These are phyloP conservation scores for Fusarium redolens DNA, from an alignment of 2,329 filamentous ascomycete genomes.

Conservation along the genomic window DNA sequence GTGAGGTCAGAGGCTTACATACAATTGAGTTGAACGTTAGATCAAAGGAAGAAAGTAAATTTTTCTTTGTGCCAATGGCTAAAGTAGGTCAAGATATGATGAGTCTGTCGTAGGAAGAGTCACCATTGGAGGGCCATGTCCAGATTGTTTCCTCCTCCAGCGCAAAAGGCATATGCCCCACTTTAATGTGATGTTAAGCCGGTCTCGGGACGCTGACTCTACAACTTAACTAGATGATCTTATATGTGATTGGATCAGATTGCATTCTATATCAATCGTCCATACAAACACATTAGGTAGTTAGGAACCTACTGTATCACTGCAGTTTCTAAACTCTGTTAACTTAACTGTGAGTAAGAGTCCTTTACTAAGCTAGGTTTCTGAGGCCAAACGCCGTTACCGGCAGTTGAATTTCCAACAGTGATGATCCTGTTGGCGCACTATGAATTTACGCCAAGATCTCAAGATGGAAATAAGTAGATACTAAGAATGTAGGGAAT, in stretches of 20 bases:
- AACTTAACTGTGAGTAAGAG: neutral
- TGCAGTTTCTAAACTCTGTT: neutral
- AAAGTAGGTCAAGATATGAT: conserved; percentile 20
- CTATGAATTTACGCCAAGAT: neutral
- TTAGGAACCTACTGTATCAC: too few relatives aligned
- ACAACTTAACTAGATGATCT: too few relatives aligned
- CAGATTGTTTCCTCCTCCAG: conserved; percentile 8
- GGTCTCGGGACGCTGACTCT: conserved; percentile 14
- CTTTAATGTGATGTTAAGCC: conserved; percentile 8
- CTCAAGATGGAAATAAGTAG: neutral
- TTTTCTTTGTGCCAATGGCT: conserved; percentile 23
- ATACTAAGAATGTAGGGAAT: neutral
- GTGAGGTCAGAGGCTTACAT: neutral
- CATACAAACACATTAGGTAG: neutral
- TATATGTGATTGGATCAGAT: neutral
- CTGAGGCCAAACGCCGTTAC: conserved; percentile 4
- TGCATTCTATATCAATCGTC: neutral
- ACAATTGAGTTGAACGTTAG: conserved; percentile 7
- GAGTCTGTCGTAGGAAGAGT: conserved; percentile 31
- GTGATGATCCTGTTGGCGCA: conserved; percentile 27
- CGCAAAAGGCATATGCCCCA: conserved; percentile 5
- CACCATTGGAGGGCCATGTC: conserved; percentile 22
- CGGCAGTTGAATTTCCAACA: conserved; percentile 39
- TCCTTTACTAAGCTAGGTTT: neutral
- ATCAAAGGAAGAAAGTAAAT: conserved; percentile 12